Evolutionary conservation across 345 rosid species (phyloP), one percentile per base, ranked within the genome.

Genomic region (Limnanthes douglasii): DNA sequence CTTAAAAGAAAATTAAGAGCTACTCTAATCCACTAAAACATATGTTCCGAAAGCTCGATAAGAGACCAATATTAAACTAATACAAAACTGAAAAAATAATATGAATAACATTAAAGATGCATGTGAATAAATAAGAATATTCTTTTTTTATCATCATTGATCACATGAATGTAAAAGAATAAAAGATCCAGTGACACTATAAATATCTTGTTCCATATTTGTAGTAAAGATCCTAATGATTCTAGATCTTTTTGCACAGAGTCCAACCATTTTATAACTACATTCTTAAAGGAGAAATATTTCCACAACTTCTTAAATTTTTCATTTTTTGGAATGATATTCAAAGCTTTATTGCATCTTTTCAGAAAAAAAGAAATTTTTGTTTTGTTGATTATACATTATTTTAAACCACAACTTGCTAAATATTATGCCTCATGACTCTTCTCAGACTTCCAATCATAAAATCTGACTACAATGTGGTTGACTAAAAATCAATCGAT

Each of bases 41-140:
- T 95, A 95, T 62, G 92, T 75, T 41, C 98, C 98, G 31, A 90
- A 90, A 15, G 84, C 95, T 11, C 98, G 84, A 41, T 95, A 90
- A 28, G 84, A 66, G 10, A 94, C 95, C 26, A 93, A 90, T 16
- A 90, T 90, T 45, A 84, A 90, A 33, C 98, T 95, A 44, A 92
- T 90, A 16, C 53, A 80, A 22, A 90, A 90, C 61, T 84, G 92
- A 18, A 83, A 64, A n/a, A 38, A 88, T 64, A 15, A 88, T 88
- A 54, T 88, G 95, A 25, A 88, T 37, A 6, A 83, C 53, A 40
- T 88, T 78, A 45, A 83, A 82, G 39, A 88, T 48, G 43, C 79
- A 95, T 0, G 95, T 83, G 68, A 79, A 83, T 0, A 83, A 83
- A 93, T 59, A 68, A 45, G 21, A n/a, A 65, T 34, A 83, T 83